Evolutionary conservation across 768 basidiomycete genomes (phyloP), one percentile per base, ranked within the genome.

Genomic region (Polyporus arcularius): DNA sequence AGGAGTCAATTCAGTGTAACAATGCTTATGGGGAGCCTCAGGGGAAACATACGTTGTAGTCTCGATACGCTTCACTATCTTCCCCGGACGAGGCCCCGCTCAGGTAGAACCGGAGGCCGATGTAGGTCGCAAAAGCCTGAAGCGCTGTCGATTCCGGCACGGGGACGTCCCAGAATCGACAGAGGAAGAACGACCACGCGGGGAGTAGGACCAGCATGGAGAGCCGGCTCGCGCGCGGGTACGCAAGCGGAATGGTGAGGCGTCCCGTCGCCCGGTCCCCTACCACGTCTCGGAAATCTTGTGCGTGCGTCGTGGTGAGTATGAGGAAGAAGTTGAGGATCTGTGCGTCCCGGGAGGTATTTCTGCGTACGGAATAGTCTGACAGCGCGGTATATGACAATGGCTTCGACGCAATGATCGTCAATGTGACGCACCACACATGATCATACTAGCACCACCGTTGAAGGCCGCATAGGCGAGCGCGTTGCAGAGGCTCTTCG

Each of bases 251-350:
- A 15, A 64, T 35, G 1, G 62, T 64, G 12, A 15, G 21, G 1
- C 62, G 46, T 15, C 58, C 58, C 16, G 55, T 59, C 3, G 28
- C 47, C 16, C 49, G 48, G 49, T 64, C 62, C n/a, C 62, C 62
- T 0, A 55, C 53, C 10, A 56, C 41, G 42, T 64, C 62, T 42
- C 56, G 59, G 49, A 64, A 56, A 45, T 64, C 62, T 38, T 69
- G 68, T 16, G 62, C 66, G 52, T 71, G 67, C 28, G 69, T 70
- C 1, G 72, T 73, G 8, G 71, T 67, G 18, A 65, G 52, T 31
- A 71, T 66, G 10, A 72, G 52, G 15, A 64, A 28, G 10, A 60
- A 45, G 43, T 63, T 70, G 1, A 35, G 15, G 1, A 12, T 12
- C 28, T 49, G 48, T 3, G 48, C 48, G 28, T 30, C 18, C 5